Percentiles rank a stretch among this genome's conserved stretches.
These are phyloP conservation scores for Amanita inopinata DNA, from an alignment of 768 basidiomycete genomes.

Conservation along the genomic window DNA sequence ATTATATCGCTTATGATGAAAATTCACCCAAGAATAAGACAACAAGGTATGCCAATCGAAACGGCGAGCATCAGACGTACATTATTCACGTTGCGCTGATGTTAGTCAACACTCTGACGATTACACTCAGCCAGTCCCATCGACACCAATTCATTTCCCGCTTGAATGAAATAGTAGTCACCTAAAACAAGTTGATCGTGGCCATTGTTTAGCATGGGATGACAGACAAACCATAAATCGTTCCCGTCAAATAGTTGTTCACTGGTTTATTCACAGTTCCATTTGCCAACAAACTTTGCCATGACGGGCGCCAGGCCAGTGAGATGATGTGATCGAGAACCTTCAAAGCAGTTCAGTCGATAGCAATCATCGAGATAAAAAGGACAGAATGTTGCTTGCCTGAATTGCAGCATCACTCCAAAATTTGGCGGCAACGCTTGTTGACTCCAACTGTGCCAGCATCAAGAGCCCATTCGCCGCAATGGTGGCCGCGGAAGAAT, in stretches of 20 bases:
- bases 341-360: slow-evolving; percentile 17
- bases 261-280: slow-evolving; percentile 54
- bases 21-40: too few relatives aligned
- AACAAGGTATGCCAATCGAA: too few relatives aligned
- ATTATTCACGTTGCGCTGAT: slow-evolving; percentile 2
- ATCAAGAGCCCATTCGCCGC: slow-evolving; percentile 50
- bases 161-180: slow-evolving; percentile 54
- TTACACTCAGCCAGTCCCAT: slow-evolving; percentile 38
- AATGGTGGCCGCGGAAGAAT: slow-evolving; percentile 62
- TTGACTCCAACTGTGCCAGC: slow-evolving; percentile 36
- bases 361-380: neutral
- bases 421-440: slow-evolving; percentile 19
- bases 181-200: slow-evolving; percentile 24
- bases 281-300: slow-evolving; percentile 58
- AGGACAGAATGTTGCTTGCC: slow-evolving; percentile 21
- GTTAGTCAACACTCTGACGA: slow-evolving; percentile 23
- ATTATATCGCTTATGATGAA: too few relatives aligned
- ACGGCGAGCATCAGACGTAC: too few relatives aligned
- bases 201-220: neutral
- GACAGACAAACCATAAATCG: slow-evolving; percentile 35
- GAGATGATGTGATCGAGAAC: slow-evolving; percentile 38
- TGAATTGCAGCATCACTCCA: slow-evolving; percentile 43
- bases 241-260: slow-evolving; percentile 50
- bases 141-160: slow-evolving; percentile 41
- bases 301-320: slow-evolving; percentile 47